Percentiles rank a stretch among this genome's conserved stretches.
Evolutionary conservation across 2,329 filamentous ascomycete genomes (phyloP).

Genomic region (Aspergillus floridensis): DNA sequence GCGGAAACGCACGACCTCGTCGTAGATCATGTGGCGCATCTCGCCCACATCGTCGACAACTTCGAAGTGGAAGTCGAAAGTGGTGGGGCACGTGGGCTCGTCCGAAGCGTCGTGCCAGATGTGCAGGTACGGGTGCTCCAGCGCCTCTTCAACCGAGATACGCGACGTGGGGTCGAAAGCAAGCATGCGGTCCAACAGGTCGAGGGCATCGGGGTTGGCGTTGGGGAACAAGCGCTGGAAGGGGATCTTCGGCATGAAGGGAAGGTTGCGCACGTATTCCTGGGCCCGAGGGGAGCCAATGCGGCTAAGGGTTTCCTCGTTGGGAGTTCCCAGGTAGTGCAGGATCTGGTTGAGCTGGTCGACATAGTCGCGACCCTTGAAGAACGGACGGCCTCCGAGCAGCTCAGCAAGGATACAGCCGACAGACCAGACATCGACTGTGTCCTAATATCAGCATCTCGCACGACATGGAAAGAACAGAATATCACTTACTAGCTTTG

Average conservation of each 20-base stretch:
- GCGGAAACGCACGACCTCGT: constrained; percentile 89
- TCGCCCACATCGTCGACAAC: constrained; percentile 91
- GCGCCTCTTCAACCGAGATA: constrained; percentile 89
- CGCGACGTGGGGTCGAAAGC: constrained; percentile 93
- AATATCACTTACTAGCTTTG: constrained; percentile 83
- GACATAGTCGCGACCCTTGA: constrained; percentile 98
- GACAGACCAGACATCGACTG: constrained; percentile 98
- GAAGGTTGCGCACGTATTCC: constrained; percentile 96
- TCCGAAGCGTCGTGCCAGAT: constrained; percentile 99
- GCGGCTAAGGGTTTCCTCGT: constrained; percentile 86
- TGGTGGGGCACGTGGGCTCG: constrained; percentile 87
- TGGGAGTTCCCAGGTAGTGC: constrained; percentile 94
- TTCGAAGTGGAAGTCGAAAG: constrained; percentile 98
- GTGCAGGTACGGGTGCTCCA: constrained; percentile 93
- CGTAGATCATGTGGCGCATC: constrained; percentile 95
- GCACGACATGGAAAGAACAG: constrained; percentile 3
- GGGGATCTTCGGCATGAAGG: constrained; percentile 88
- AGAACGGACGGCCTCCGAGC: constrained; percentile 93
- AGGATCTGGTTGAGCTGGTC: constrained; percentile 99
- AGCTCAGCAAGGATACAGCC: constrained; percentile 97
- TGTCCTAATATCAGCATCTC: constrained; percentile 16
- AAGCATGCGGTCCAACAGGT: constrained; percentile 94
- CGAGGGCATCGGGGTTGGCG: constrained; percentile 92
- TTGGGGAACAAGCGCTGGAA: constrained; percentile 88
- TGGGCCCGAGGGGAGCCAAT: constrained; percentile 95